Conservation (phyloP, 2,329 filamentous ascomycete genomes). For the Chrysoporthe cubensis region DNA sequence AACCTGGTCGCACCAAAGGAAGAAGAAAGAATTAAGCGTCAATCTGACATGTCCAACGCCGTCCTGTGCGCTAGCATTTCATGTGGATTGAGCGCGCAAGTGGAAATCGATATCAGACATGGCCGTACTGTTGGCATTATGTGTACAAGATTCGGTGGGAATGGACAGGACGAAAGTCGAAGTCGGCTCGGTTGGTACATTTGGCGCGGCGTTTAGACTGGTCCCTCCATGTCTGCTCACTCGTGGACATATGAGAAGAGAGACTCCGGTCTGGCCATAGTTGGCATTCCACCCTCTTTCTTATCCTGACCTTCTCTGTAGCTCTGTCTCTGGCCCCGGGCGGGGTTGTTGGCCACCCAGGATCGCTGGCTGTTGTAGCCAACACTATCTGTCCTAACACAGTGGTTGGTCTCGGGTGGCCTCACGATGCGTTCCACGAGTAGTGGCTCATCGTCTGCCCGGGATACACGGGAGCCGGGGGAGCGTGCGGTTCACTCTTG, state of each 20-base stretch:
- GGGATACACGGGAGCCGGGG: conserved; percentile 47
- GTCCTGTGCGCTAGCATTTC: conserved; percentile 24
- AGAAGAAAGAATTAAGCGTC: conserved; percentile 18
- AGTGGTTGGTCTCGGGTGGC: not conserved
- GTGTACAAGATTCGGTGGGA: conserved; percentile 18
- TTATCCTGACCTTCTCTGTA: no score
- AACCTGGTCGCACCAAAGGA: conserved; percentile 15
- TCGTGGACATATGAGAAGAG: not conserved
- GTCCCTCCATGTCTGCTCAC: no score
- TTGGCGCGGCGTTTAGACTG: not conserved
- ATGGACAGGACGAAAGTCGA: conserved; percentile 20
- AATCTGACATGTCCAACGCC: conserved; percentile 27
- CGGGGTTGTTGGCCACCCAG: not conserved
- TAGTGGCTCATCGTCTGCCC: conserved; percentile 55
- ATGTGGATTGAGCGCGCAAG: conserved; percentile 7
- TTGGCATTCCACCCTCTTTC: not conserved
- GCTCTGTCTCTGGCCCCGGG: not conserved
- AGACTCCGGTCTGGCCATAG: not conserved
- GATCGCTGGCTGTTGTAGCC: not conserved
- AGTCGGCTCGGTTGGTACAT: conserved; percentile 3
- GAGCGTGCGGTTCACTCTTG: conserved; percentile 41
- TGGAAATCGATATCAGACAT: conserved; percentile 22
- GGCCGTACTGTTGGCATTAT: conserved; percentile 7
- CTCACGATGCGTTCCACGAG: conserved; percentile 58
- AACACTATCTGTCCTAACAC: not conserved